A percentile compares a stretch with the other conserved stretches of the same genome.
Conservation (phyloP, 805 yeast genomes). For the Saturnispora serradocipensis region DNA sequence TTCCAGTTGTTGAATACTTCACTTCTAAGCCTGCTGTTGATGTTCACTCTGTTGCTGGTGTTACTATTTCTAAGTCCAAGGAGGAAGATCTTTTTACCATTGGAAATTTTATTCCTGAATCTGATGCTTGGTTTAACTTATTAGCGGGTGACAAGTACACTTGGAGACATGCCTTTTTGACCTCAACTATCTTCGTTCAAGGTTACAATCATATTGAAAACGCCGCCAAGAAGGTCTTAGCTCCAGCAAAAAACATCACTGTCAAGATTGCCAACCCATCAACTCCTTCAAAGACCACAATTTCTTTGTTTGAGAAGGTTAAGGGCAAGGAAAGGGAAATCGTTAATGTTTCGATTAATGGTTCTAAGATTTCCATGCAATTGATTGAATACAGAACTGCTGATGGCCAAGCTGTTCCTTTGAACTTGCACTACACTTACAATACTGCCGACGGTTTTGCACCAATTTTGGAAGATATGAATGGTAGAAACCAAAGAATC, state of each 20-base stretch:
- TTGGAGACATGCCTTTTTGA: conserved; percentile 90
- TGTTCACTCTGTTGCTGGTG: conserved; percentile 31
- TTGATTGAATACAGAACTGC: conserved; percentile 85
- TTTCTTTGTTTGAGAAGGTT: conserved; percentile 60
- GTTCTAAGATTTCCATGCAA: conserved; percentile 52
- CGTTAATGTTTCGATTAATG: conserved; percentile 48
- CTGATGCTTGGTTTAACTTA: conserved; percentile 61
- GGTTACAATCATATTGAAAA: conserved; percentile 70
- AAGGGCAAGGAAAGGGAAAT: conserved; percentile 64
- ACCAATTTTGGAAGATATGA: conserved; percentile 85
- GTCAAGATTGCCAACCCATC: conserved; percentile 50
- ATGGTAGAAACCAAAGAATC: conserved; percentile 84
- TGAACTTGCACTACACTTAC: conserved; percentile 72
- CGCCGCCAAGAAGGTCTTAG: conserved; percentile 71
- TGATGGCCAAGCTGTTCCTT: conserved; percentile 62
- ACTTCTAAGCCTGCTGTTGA: conserved; percentile 51
- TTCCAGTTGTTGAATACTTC: conserved; percentile 87
- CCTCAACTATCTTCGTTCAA: conserved; percentile 75
- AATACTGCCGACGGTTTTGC: conserved; percentile 88
- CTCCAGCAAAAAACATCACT: conserved; percentile 55
- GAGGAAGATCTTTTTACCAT: conserved; percentile 31
- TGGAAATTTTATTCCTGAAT: conserved; percentile 27
- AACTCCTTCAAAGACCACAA: conserved; percentile 43
- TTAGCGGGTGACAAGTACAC: conserved; percentile 70
- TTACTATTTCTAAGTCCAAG: conserved; percentile 26